Base-by-base conservation (phyloP, 2,329 filamentous ascomycete genomes). In the Colletotrichum sp. region DNA sequence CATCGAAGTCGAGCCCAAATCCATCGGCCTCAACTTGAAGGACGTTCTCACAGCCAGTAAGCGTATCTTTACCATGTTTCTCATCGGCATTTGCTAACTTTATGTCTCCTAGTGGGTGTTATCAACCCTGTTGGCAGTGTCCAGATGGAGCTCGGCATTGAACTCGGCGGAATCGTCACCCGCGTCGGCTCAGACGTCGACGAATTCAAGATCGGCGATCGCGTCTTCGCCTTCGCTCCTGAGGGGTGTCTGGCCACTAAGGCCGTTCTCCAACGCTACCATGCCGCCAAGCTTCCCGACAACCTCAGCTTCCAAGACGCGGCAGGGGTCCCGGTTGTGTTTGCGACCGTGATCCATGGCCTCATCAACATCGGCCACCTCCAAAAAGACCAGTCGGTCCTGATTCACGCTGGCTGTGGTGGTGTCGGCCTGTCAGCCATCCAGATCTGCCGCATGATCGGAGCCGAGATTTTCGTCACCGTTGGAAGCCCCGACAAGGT, bases 401-500 rank as follows among this genome's bases (percentile, higher is more conserved):
- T 79, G 8, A 78, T 78, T 21, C 70, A 72, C 4, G 21, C 62
- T 7, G 70, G 30, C 7, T 61, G 52, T 24, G 70, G 62, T 52
- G 70, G 70, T 8, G 62, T 72, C 5, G 70, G 70, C 0, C n/a
- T 61, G 7, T 28, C 70, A 2, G 34, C 70, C 1, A 32, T 72
- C 4, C 70, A 72, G 21, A 28, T 72, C 8, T 60, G 48, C 18
- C 24, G 24, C 0, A 28, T 61, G 21, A 52, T 68, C 2, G 70
- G 70, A 15, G 70, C 52, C 0, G 52, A 67, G n/a, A 52, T 72
- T 7, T 72, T 48, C 16, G 34, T 26, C 0, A 85, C 84, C 0
- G 83, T 83, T 9, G 77, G 81, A 16, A 80, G 71, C 8, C 58
- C 79, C 9, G 79, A 78, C 6, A 85, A 86, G 73, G 78, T 77